Evolutionary conservation across 352 stramenopile species (phyloP).

Genomic region (Peronospora tabacina): DNA sequence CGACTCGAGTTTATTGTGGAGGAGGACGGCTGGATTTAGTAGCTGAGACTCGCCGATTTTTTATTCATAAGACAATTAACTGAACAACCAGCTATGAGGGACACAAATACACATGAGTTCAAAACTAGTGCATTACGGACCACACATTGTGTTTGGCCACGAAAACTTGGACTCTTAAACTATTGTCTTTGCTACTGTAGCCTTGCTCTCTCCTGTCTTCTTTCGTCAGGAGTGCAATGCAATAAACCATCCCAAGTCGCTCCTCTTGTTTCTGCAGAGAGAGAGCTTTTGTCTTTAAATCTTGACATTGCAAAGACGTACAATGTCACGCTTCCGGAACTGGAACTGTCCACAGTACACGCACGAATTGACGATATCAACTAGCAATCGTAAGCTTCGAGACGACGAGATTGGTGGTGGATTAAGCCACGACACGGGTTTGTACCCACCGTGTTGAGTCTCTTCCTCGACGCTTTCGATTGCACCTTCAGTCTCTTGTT

Average conservation of each 20-base stretch:
- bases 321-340: conserved; percentile 44
- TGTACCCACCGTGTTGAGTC: conserved; percentile 3
- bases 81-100: conserved; percentile 5
- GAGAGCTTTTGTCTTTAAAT: conserved; percentile 25
- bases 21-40: conserved; percentile 76
- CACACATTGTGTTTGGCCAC: conserved; percentile 14
- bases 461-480: conserved; percentile 9
- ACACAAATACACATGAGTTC: background rate
- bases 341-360: conserved; percentile 48
- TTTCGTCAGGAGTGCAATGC: conserved; percentile 12
- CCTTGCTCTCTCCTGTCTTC: conserved; percentile 15
- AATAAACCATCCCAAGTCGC: conserved; percentile 8
- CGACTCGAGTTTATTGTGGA: conserved; percentile 74
- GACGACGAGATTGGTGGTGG: conserved; percentile 37
- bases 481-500: conserved; percentile 8
- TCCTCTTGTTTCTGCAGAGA: background rate
- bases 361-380: conserved; percentile 63
- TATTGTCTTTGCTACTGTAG: conserved; percentile 5
- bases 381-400: conserved; percentile 40
- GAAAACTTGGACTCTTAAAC: conserved; percentile 16
- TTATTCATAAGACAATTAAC: conserved; percentile 26
- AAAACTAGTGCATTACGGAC: background rate
- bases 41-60: conserved; percentile 14
- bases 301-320: conserved; percentile 52
- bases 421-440: conserved; percentile 36